Evolutionary conservation across 2,329 filamentous ascomycete genomes (phyloP).

Genomic region (Chaetomium sp.): DNA sequence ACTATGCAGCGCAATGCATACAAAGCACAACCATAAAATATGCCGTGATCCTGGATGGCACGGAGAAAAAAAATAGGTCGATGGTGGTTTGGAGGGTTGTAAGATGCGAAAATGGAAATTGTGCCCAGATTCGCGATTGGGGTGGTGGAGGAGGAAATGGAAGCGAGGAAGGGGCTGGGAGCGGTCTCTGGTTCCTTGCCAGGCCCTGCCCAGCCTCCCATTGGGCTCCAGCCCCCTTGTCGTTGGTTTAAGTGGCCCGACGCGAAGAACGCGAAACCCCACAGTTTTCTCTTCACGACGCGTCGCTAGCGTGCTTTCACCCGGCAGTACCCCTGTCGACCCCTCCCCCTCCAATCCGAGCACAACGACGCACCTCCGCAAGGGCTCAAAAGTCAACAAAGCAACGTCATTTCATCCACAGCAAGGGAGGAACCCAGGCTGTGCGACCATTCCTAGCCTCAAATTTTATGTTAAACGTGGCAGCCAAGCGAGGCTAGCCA

Average conservation of each 20-base stretch:
- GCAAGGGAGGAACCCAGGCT: not conserved
- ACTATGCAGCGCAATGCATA: constrained; percentile 4
- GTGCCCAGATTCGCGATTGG: constrained; percentile 5
- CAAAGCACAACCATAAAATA: constrained; percentile 14
- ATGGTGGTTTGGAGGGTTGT: not conserved
- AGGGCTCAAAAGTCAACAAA: constrained; percentile 16
- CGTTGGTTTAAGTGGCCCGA: constrained; percentile 11
- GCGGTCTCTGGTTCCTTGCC: constrained; percentile 15
- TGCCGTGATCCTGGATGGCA: constrained; percentile 7
- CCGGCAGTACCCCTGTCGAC: constrained; percentile 2
- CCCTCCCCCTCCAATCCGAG: constrained; percentile 18
- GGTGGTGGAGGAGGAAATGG: constrained; percentile 16
- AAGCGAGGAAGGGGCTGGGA: constrained; percentile 22
- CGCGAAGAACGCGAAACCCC: constrained; percentile 20
- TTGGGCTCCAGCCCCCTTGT: constrained; percentile 13
- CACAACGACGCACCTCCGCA: constrained; percentile 15
- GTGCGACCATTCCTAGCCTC: not conserved
- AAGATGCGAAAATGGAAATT: constrained; percentile 4
- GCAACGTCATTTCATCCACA: constrained; percentile 18
- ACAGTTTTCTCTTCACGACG: constrained; percentile 12
- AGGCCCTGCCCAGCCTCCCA: constrained; percentile 18
- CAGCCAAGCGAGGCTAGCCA: not conserved
- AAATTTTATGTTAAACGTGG: not conserved
- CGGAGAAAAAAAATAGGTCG: not conserved
- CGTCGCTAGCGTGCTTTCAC: constrained; percentile 3